These are phyloP conservation scores for Phytomonas francai DNA, from an alignment of 208 protist species.

Conservation along the genomic window DNA sequence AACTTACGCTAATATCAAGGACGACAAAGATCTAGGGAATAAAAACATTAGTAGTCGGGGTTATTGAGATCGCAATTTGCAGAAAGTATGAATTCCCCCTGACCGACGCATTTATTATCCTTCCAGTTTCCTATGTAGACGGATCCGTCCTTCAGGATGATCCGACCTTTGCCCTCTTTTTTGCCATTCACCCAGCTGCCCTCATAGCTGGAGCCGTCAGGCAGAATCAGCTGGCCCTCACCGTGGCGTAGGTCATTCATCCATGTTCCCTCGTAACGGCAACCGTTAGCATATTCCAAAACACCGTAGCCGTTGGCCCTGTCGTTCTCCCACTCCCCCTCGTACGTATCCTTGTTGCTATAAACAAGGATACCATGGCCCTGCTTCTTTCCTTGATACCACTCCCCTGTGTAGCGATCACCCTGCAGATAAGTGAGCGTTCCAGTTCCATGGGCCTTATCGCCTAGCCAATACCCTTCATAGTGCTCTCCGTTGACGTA, in stretches of 20 bases:
- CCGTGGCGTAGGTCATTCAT: constrained; percentile 80
- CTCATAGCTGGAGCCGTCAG: constrained; percentile 85
- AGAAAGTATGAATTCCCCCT: constrained; percentile 85
- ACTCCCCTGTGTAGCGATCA: constrained; percentile 89
- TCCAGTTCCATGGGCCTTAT: constrained; percentile 86
- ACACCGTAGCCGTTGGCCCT: constrained; percentile 77
- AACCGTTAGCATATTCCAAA: constrained; percentile 85
- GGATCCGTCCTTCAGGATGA: constrained; percentile 88
- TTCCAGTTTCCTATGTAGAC: constrained; percentile 85
- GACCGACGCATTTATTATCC: constrained; percentile 78
- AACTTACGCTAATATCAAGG: neutral
- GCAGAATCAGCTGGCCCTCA: constrained; percentile 66
- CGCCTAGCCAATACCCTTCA: constrained; percentile 84
- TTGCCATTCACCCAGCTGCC: constrained; percentile 75
- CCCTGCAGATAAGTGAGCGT: constrained; percentile 88
- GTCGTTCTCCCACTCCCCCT: constrained; percentile 86
- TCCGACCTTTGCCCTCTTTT: constrained; percentile 85
- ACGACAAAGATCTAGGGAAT: neutral
- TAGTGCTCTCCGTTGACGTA: constrained; percentile 88
- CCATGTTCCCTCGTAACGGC: constrained; percentile 87
- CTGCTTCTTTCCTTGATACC: constrained; percentile 87
- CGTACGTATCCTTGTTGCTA: constrained; percentile 89
- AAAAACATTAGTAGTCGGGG: constrained; percentile 70
- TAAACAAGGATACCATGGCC: constrained; percentile 84
- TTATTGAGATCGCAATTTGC: constrained; percentile 87